phyloP scores from a whole-genome alignment of 1,284 basidiomycete genomes.

The Fistulinella cinereoalba region DNA sequence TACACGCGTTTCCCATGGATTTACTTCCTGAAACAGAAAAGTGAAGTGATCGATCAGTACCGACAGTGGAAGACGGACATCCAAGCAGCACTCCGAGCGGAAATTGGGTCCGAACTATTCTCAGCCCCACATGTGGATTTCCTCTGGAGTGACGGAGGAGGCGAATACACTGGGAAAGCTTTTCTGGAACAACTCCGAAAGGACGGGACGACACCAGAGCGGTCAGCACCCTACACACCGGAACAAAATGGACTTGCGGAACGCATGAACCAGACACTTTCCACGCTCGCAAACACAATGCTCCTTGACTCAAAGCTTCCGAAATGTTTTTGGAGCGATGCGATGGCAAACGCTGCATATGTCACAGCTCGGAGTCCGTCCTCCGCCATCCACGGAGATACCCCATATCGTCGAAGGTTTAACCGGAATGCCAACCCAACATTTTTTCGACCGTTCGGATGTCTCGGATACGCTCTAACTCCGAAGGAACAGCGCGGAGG shows the following conservation, averaged over 20 bases:
- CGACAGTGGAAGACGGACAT: conserved; percentile 19
- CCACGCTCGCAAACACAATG: conserved; percentile 21
- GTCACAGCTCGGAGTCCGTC: conserved; percentile 4
- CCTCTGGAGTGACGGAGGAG: background rate
- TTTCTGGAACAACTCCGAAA: conserved; percentile 28
- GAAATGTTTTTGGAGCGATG: conserved; percentile 30
- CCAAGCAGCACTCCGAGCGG: conserved; percentile 12
- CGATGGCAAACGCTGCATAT: conserved; percentile 21
- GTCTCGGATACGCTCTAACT: background rate
- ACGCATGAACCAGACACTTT: conserved; percentile 31
- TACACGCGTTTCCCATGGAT: conserved; percentile 21
- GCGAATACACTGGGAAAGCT: background rate
- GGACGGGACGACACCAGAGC: background rate
- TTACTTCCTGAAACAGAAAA: background rate
- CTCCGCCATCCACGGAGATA: background rate
- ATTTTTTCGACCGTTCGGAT: background rate
- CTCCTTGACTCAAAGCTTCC: conserved; percentile 18
- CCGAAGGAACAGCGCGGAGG: conserved; percentile 4
- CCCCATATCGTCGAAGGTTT: background rate
- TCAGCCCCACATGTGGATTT: background rate
- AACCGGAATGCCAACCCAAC: background rate
- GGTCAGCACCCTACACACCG: background rate
- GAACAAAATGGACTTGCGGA: conserved; percentile 3
- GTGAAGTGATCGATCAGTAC: conserved; percentile 14
- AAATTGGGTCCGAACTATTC: conserved; percentile 10